Base-by-base conservation (phyloP, 768 basidiomycete species). In the Neoboletus subvelutipes region DNA sequence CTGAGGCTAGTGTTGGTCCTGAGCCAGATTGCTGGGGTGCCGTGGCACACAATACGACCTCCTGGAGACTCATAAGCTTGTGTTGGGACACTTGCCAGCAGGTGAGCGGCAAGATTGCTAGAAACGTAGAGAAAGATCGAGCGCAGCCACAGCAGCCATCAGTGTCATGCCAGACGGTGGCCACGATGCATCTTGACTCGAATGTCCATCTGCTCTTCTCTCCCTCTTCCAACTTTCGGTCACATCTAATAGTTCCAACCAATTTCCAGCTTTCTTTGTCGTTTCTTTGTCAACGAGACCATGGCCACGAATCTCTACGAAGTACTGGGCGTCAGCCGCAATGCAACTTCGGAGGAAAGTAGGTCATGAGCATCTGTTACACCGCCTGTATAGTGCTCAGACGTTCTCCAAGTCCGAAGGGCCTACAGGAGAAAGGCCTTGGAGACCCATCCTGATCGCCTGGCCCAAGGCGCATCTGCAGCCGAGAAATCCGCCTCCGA, bases 381-480 rank as follows among this genome's bases (percentile, higher is more conserved):
- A 36, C 39, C 4, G 5, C 5, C 36, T 51, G 50, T n/a, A 47
- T 47, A 20, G 31, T 15, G 17, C 57, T 66, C 42, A 64, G 34
- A 41, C 50, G 7, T 26, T 31, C 41, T 42, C 24, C 37, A 59
- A 92, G 89, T 92, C 60, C 82, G 87, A 58, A 88, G 81, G 63
- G 90, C 90, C n/a, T 92, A 92, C 78, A 85, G 81, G 70, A 83
- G 77, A 72, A 80, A 75, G 65, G 90, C 90, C 3, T 67, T 92
- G 28, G 76, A 83, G 55, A 92, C 88, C 3, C 90, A 92, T 67
- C 90, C 90, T 6, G 90, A 92, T 65, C 78, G 90, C 43, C 76
- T 88, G 2, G 79, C 82, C 5, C 82, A 75, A 40, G 77, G 77
- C 17, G 77, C 79, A n/a, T 81, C 84, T 28, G 61, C 77, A 13